Base-by-base conservation (phyloP, 2,329 filamentous ascomycete species). In the Claviceps citrina region DNA sequence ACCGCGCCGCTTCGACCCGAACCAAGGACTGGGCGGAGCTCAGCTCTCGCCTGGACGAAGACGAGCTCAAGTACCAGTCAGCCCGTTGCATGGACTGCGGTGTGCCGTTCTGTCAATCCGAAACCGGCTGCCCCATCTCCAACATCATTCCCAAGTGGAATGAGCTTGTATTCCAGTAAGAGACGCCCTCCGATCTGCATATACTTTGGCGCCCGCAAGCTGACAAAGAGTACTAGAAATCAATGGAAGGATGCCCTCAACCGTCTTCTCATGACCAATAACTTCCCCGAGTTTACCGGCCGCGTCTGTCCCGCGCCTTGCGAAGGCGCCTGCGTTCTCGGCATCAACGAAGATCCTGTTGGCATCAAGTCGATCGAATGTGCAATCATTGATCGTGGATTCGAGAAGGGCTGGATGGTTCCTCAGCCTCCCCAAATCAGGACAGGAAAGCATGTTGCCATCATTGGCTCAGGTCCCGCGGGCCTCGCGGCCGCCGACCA, bases 131-230 rank as follows among this genome's bases (percentile, higher is more conserved):
- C 58, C 89, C 89, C 1, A 95, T 95, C 60, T 86, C 80, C 50
- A 96, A 96, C 66, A 93, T 96, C 56, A 96, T 96, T 53, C 89
- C 89, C 42, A 95, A 95, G 52, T 94, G 84, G 84, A 94, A 93
- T 42, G 86, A 94, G 45, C 47, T 94, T 7, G 75, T 93, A 0
- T 78, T 77, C 55, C 67, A 76, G 32, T 34, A 15, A 34, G 32
- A 18, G 5, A 30, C 31, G 16, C 2, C 9, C 6, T 10, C 31
- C 7, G 3, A 7, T 16, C 30, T 7, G 10, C 4, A 9, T 3
- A 18, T 15, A 16, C 30, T 12, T 19, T 20, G 31, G 12, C 12
- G 8, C 31, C 12, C 31, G 3, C n/a, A 15, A 34, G 15, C 32
- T 34, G 20, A 34, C 32, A 24, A 18, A 7, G 5, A 5, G 5